Conservation (phyloP, 805 yeast genomes). For the Yarrowia deformans region DNA sequence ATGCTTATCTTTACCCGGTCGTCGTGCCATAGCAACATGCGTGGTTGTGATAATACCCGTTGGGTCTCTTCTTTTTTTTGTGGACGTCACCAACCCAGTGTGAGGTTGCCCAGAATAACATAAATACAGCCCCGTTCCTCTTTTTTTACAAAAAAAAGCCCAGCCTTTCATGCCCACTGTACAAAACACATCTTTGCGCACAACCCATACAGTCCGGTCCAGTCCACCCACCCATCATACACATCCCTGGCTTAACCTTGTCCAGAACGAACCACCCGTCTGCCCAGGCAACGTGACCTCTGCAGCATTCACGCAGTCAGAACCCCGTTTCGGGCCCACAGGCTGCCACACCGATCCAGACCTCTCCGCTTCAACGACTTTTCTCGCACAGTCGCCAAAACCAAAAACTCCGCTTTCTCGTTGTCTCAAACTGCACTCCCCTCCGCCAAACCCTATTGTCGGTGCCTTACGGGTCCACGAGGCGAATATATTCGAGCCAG, state of each 20-base stretch:
- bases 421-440: conserved; percentile 19
- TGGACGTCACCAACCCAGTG: no score
- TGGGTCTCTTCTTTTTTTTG: no score
- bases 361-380: background rate
- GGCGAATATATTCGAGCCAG: background rate
- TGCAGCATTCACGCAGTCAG: conserved; percentile 8
- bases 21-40: conserved; percentile 11
- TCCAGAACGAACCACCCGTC: background rate
- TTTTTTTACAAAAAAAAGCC: background rate
- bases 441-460: conserved; percentile 5
- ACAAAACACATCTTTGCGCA: background rate
- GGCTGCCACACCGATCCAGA: conserved; percentile 1
- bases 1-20: conserved; percentile 14
- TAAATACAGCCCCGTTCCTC: no score
- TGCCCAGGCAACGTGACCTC: conserved; percentile 7
- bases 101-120: no score
- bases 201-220: background rate
- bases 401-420: background rate
- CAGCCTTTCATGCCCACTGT: background rate
- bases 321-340: conserved; percentile 14
- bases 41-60: no score
- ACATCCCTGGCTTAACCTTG: conserved; percentile 29
- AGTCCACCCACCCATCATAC: no score
- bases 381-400: background rate
- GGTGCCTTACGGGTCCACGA: background rate